Percentiles rank a stretch among this genome's conserved stretches.
phyloP scores from a whole-genome alignment of 805 yeast genomes.

The Wickerhamiella cacticola region DNA sequence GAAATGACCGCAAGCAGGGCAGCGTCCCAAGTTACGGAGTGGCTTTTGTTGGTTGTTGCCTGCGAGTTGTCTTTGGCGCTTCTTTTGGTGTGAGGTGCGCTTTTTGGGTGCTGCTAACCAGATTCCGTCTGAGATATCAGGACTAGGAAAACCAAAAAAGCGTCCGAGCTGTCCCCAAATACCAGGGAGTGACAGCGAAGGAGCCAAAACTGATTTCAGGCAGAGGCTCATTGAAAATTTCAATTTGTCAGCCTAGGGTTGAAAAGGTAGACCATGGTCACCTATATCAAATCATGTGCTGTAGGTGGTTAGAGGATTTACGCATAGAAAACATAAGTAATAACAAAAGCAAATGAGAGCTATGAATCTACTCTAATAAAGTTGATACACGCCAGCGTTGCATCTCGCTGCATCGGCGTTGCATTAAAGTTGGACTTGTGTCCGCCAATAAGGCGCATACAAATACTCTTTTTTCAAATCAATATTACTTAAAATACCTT shows the following conservation, averaged over 20 bases:
- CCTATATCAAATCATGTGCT: too few relatives aligned
- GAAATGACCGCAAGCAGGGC: constrained; percentile 91
- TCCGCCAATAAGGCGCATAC: too few relatives aligned
- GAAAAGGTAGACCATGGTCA: not conserved
- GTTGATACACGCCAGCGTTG: too few relatives aligned
- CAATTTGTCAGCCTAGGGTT: not conserved
- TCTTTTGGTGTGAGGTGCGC: constrained; percentile 76
- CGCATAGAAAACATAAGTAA: too few relatives aligned
- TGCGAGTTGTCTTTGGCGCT: constrained; percentile 70
- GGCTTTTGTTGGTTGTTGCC: constrained; percentile 71
- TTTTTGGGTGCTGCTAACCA: constrained; percentile 79
- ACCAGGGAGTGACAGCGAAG: constrained; percentile 4
- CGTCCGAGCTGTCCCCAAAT: constrained; percentile 8
- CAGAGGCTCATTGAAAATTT: constrained; percentile 9
- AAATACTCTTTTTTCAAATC: too few relatives aligned
- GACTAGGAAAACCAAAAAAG: not conserved
- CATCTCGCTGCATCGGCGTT: too few relatives aligned
- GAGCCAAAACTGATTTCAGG: constrained; percentile 7
- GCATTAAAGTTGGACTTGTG: too few relatives aligned
- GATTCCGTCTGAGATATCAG: constrained; percentile 1
- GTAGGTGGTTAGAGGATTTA: not conserved
- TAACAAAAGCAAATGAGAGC: too few relatives aligned
- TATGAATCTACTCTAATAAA: too few relatives aligned
- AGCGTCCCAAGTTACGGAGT: constrained; percentile 65
- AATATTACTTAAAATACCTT: too few relatives aligned